Evolutionary conservation across 495 filamentous ascomycete species (phyloP), one percentile per base, ranked within the genome.

Genomic region (Hypomontagnella monticulosa): DNA sequence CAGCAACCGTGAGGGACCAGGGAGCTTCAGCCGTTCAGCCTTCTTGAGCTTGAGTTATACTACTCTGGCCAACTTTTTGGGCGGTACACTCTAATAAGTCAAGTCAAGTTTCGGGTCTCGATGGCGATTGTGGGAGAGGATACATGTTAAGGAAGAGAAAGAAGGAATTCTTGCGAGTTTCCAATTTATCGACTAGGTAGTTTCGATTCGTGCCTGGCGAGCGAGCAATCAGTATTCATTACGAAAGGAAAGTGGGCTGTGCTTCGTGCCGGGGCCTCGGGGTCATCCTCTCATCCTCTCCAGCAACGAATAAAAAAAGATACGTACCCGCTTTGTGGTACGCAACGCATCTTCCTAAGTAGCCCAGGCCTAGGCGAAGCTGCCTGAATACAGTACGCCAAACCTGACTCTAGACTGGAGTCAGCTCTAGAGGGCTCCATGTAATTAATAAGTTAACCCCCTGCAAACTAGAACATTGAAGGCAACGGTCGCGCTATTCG

Each of bases 231-330:
- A 48, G 54, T 59, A 38, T 38, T 53, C 41, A 61, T 70, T 70
- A 62, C 61, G 57, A 61, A 56, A 61, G 23, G 66, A 65, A 70
- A 70, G 66, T 70, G 66, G 66, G 66, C 61, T 70, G 57, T 66
- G 61, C 40, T 70, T 57, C 30, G 49, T 51, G 55, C 56, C 60
- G 56, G 44, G 56, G 20, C 61, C 50, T 59, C 61, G 66, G 58
- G 61, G 56, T 67, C 54, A 20, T 46, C 43, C 16, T 58, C 34
- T n/a, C 19, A 12, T 27, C 43, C 16, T 58, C 34, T n/a, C 19
- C 7, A 3, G 6, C 23, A 27, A 27, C 23, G 23, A 27, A 38
- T 38, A 4, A 38, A 14, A 38, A 12, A 12, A 54, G 52, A 19
- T 58, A 49, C 16, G 16, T 36, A 43, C 38, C 49, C 23, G 23